phyloP scores from a whole-genome alignment of 306 rosid genomes.

The Hippophae rhamnoides region DNA sequence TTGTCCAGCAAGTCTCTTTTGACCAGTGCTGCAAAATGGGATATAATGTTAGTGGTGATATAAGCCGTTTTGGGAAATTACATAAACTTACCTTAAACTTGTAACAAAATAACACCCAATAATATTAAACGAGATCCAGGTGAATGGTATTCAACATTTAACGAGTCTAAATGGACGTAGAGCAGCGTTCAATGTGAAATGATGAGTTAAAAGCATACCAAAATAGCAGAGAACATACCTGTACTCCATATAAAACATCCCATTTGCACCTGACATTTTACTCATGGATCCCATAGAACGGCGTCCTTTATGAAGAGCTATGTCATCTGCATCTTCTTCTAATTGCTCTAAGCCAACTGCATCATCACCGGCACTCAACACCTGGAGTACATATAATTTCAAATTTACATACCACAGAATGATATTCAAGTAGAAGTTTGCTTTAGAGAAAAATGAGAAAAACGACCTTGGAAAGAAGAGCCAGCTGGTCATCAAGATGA shows the following conservation, averaged over 20 bases:
- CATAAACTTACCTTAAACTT: background rate
- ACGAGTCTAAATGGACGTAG: too few relatives aligned
- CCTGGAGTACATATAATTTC: conserved; percentile 33
- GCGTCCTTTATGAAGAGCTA: conserved; percentile 63
- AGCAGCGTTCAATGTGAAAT: too few relatives aligned
- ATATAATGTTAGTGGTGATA: conserved; percentile 2
- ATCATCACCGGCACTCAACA: conserved; percentile 81
- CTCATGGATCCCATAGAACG: conserved; percentile 76
- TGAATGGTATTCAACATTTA: background rate
- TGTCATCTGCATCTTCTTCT: conserved; percentile 82
- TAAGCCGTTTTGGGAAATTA: background rate
- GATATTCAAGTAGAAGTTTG: conserved; percentile 5
- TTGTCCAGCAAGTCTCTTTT: conserved; percentile 32
- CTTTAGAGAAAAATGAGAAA: conserved; percentile 12
- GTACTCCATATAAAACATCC: conserved; percentile 91
- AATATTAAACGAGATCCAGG: background rate
- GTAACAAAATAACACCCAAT: background rate
- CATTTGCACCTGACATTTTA: conserved; percentile 90
- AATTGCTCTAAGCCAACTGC: conserved; percentile 83
- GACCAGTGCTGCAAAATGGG: conserved; percentile 47
- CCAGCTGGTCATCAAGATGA: conserved; percentile 68
- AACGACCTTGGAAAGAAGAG: conserved; percentile 72
- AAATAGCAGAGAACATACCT: conserved; percentile 29
- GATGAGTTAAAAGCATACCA: too few relatives aligned
- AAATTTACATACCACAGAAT: background rate